These are phyloP conservation scores for Hygrocybe coccinea DNA, from an alignment of 768 basidiomycete species.

Conservation along the genomic window DNA sequence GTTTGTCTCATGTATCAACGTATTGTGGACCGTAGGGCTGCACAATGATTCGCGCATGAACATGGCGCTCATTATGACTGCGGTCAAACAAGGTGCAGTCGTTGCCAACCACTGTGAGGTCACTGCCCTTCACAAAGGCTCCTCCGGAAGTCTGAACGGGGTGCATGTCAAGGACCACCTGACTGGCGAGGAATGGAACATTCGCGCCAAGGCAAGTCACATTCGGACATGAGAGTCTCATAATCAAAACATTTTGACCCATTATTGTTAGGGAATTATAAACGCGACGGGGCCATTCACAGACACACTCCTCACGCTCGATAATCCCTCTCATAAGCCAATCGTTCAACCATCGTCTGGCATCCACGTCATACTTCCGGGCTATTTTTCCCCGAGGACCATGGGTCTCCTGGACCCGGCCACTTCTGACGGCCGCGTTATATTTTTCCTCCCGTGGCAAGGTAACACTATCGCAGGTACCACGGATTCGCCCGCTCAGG, in stretches of 20 bases:
- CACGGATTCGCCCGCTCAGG: constrained; percentile 77
- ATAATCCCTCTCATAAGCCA: constrained; percentile 68
- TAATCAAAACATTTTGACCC: not conserved
- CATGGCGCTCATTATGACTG: constrained; percentile 89
- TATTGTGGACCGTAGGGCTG: constrained; percentile 70
- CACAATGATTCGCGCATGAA: constrained; percentile 99
- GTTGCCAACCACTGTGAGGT: constrained; percentile 91
- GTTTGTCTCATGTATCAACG: constrained; percentile 3
- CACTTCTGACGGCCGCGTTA: constrained; percentile 93
- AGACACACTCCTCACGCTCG: constrained; percentile 79
- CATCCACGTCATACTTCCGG: constrained; percentile 93
- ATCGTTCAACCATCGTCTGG: constrained; percentile 93
- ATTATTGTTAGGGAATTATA: constrained; percentile 65
- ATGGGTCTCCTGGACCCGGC: constrained; percentile 96
- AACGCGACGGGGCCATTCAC: constrained; percentile 97
- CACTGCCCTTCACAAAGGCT: constrained; percentile 64
- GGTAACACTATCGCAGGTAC: constrained; percentile 97
- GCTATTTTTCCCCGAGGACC: constrained; percentile 90
- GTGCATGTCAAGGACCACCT: constrained; percentile 77
- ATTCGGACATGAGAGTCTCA: not conserved
- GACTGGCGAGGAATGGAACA: constrained; percentile 75
- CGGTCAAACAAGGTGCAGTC: constrained; percentile 84
- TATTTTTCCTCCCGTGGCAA: constrained; percentile 99
- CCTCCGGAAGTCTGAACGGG: constrained; percentile 60
- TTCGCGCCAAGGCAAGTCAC: constrained; percentile 65